phyloP scores from a whole-genome alignment of 2,329 filamentous ascomycete species.

The Sclerotinia spermophila region DNA sequence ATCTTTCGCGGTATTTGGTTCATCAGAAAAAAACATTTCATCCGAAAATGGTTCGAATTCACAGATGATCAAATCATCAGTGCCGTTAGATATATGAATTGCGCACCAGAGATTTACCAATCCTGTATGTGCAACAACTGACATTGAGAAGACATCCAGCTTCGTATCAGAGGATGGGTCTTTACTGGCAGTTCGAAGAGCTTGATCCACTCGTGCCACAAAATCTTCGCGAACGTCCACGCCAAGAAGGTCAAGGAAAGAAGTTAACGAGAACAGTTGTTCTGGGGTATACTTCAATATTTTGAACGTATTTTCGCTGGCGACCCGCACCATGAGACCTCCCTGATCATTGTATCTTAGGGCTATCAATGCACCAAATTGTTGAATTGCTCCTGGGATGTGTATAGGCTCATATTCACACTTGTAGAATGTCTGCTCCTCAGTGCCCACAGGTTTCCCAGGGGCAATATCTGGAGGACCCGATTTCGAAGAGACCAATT shows the following conservation, averaged over 20 bases:
- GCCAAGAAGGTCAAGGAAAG: constrained; percentile 81
- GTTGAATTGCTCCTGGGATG: constrained; percentile 53
- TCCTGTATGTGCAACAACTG: constrained; percentile 34
- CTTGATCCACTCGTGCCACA: constrained; percentile 3
- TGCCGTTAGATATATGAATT: constrained; percentile 48
- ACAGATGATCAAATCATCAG: constrained; percentile 73
- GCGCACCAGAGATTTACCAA: constrained; percentile 15
- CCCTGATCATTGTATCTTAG: constrained; percentile 67
- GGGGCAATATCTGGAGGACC: constrained; percentile 25
- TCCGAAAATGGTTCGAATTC: constrained; percentile 89
- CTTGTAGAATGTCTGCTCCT: constrained; percentile 37
- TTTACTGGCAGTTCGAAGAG: constrained; percentile 3
- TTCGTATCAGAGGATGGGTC: constrained; percentile 56
- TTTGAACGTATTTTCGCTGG: constrained; percentile 74
- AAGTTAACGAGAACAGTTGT: constrained; percentile 69
- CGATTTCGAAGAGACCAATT: constrained; percentile 23
- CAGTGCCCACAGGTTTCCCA: constrained; percentile 17
- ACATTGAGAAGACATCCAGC: constrained; percentile 80
- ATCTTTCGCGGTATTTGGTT: constrained; percentile 37
- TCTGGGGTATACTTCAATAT: constrained; percentile 74
- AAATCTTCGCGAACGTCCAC: constrained; percentile 57
- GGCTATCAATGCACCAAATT: constrained; percentile 75
- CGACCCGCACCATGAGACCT: constrained; percentile 65
- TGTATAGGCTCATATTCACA: constrained; percentile 93
- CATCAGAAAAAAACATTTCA: constrained; percentile 43